Evolutionary conservation across 345 rosid genomes (phyloP), one percentile per base, ranked within the genome.

Genomic region (Eucalyptus marginata): DNA sequence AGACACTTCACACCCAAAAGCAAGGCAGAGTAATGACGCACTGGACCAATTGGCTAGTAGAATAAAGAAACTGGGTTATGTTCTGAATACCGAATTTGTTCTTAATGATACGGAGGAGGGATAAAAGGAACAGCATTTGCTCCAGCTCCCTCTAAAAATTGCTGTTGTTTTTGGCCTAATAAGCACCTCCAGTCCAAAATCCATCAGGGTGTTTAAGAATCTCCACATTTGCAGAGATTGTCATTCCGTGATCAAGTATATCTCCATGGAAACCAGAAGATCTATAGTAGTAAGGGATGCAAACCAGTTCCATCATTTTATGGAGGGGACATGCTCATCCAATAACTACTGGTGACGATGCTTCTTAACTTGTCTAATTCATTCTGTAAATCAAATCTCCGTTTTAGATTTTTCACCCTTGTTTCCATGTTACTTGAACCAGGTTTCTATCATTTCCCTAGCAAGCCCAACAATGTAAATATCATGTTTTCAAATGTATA

Each of bases 401-500:
- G 3, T 7, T 62, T 62, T 62, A 29, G 71, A 62, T 13, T 62
- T 64, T 64, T 0, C 71, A 4, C 71, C 15, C 3, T 14, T 29
- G 33, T n/a, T 29, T 2, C 36, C 1, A 64, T 62, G 71, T 59
- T 27, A 59, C 7, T 59, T 59, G 31, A 59, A 11, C 31, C 0
- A 1, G 31, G 31, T 0, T 27, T 59, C 31, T 59, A 0, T 59
- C n/a, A 1, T 27, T 25, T 27, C 15, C 66, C 31, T 27, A 11
- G 66, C 66, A 27, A 59, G 31, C 66, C 66, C 66, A 59, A 59
- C 66, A 59, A 59, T 11, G 66, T 27, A 59, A 59, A 27, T 59
- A 59, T 59, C 66, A 59, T 27, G 66, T 59, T 16, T 27, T 59
- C 1, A 59, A 25, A 59, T 59, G 66, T 59, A 25, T 27, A 25